These are phyloP conservation scores for Didymella keratinophila DNA, from an alignment of 2,329 filamentous ascomycete genomes.

Conservation along the genomic window DNA sequence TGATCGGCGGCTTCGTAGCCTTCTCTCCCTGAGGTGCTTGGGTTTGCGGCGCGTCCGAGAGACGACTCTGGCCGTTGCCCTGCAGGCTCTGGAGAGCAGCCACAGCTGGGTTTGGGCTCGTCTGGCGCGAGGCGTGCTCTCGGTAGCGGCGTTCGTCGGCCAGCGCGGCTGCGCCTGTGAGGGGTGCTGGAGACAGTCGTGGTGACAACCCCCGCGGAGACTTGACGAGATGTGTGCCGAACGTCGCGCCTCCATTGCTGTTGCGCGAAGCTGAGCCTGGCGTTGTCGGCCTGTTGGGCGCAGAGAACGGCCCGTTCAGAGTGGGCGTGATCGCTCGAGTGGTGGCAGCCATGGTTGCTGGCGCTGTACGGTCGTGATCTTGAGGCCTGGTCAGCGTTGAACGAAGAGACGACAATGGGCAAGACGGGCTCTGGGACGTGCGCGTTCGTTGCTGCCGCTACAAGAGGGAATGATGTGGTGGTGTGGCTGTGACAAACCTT, in stretches of 20 bases:
- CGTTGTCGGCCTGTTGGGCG: conserved; percentile 52
- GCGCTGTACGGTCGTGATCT: conserved; percentile 11
- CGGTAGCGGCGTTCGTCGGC: conserved; percentile 57
- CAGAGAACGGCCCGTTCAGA: conserved; percentile 51
- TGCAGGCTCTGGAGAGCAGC: conserved; percentile 56
- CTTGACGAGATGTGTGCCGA: conserved; percentile 53
- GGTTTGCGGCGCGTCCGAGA: conserved; percentile 53
- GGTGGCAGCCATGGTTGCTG: conserved; percentile 53
- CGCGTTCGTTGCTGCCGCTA: conserved; percentile 3
- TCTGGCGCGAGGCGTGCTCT: conserved; percentile 54
- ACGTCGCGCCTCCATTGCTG: conserved; percentile 39
- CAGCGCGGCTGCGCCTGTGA: conserved; percentile 59
- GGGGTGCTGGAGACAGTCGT: conserved; percentile 50
- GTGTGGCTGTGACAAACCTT: conserved; percentile 33
- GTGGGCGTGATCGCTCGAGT: conserved; percentile 55
- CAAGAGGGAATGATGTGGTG: conserved; percentile 1
- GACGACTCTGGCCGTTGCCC: conserved; percentile 49
- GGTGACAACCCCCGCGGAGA: conserved; percentile 54
- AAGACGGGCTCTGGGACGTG: neutral
- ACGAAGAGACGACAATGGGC: neutral
- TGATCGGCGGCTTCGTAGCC: conserved; percentile 56
- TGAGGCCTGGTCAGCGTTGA: conserved; percentile 21
- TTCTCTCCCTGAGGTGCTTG: conserved; percentile 59
- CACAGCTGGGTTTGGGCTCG: conserved; percentile 58
- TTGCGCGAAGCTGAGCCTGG: conserved; percentile 46